Base-by-base conservation (phyloP, 352 stramenopile species). In the Phytopythium helicoides region DNA sequence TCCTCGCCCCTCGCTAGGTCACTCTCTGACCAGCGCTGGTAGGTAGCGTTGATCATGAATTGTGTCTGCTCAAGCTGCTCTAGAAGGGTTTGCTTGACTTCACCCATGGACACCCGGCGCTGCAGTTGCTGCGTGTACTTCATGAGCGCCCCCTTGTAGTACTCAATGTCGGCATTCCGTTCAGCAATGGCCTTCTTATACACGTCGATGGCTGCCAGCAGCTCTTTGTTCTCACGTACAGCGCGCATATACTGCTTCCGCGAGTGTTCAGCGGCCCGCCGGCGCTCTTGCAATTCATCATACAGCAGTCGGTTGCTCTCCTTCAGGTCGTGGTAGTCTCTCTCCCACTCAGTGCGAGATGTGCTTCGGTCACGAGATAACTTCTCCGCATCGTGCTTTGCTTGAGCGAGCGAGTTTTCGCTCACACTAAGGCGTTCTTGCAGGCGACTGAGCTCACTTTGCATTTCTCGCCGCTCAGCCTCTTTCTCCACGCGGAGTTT, bases 51-150 rank as follows among this genome's bases (percentile, higher is more conserved):
- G 40, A 92, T 82, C 78, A 92, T 89, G 52, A 68, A 83, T 61
- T 89, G 81, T 0, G 81, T 92, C 44, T 92, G 72, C 33, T 89
- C 73, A 2, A 92, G 62, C 61, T 92, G 81, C 37, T 83, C 71
- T 36, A 92, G 37, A 19, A 89, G 57, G 47, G 76, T 87, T 40
- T 92, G 68, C 62, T 92, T 89, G 25, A 85, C 78, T 42, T 89
- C 78, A 15, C 60, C 62, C 47, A 92, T 74, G 8, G 73, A 81
- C 9, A 73, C 65, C 25, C 71, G 71, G 16, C 68, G 70, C 52
- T 84, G 54, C 2, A 87, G 47, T 33, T 87, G 69, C 49, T 88
- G 76, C 3, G 75, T 62, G 21, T 71, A 62, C 36, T 77, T 83
- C 39, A 78, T 56, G 7, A 87, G 52, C 5, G 39, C 61, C 0